Evolutionary conservation across 805 yeast genomes (phyloP), one percentile per base, ranked within the genome.

Genomic region (Candida germanica): DNA sequence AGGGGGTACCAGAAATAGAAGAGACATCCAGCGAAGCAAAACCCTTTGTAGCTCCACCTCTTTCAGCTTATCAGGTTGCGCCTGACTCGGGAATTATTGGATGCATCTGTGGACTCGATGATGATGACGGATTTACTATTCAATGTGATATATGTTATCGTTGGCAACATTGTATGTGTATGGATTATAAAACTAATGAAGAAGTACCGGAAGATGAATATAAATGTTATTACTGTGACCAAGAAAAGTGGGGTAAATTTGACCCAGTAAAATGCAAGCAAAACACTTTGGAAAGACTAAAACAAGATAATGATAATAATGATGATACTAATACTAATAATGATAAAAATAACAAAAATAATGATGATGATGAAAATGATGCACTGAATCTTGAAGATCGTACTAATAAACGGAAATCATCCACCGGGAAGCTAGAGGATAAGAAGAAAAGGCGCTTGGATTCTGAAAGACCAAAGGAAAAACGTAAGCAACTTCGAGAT

Each of bases 121-220:
- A 87, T 42, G 96, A 87, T 60, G 93, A 91, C 49, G 97, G 97
- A 0, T 83, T 87, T 52, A 89, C 95, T 16, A 85, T 93, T 43
- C 98, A 93, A 61, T 93, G 98, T 64, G 96, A 88, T 56, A 72
- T 77, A 22, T 89, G 98, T 58, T 81, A 76, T 58, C 77, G 95
- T 43, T 89, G 97, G 97, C 96, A 89, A 56, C 98, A 89, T 62
- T 88, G 93, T 18, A 69, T 77, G n/a, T 89, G 98, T 59, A 86
- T 87, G 76, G 83, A 83, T 6, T 86, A 85, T 39, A 69, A 69
- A 29, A 75, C 80, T 29, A 77, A 75, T 39, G 83, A 77, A 26
- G 80, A 83, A 33, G 94, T 80, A 0, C 96, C 96, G 0, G 96
- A 87, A 38, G 78, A 77, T 35, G 70, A 61, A 38, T 89, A 84